A percentile compares a stretch with the other conserved stretches of the same genome.
Conservation (phyloP, 179 eudicot genomes). For the Sideroxylon spinosum region DNA sequence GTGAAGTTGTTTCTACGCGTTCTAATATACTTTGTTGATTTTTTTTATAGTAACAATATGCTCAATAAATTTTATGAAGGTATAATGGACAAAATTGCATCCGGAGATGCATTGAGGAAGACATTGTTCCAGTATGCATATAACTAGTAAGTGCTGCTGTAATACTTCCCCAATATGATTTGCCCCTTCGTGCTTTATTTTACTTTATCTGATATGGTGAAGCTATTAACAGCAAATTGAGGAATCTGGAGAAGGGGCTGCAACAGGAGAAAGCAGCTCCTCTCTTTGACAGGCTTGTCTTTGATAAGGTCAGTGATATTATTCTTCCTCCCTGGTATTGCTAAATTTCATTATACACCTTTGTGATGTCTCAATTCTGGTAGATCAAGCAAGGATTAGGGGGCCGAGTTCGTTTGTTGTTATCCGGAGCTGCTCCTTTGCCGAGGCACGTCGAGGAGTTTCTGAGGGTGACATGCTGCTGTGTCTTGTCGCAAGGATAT, state of each 20-base stretch:
- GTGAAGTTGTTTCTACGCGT: not conserved
- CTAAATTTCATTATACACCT: not conserved
- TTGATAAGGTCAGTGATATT: constrained; percentile 55
- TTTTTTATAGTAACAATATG: constrained; percentile 6
- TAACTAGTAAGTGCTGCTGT: constrained; percentile 5
- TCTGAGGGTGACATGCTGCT: constrained; percentile 77
- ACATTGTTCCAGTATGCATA: constrained; percentile 56
- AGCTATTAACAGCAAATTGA: constrained; percentile 55
- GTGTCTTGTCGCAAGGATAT: constrained; percentile 77
- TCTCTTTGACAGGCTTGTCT: constrained; percentile 73
- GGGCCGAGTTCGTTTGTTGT: constrained; percentile 69
- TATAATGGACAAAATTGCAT: constrained; percentile 56
- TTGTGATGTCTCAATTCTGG: not conserved
- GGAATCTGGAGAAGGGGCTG: constrained; percentile 84
- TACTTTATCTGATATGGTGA: constrained; percentile 10
- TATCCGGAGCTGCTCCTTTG: constrained; percentile 96
- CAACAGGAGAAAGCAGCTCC: constrained; percentile 88
- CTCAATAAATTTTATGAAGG: constrained; percentile 36
- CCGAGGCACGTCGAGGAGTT: constrained; percentile 91
- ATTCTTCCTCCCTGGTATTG: not conserved
- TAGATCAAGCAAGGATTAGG: constrained; percentile 93
- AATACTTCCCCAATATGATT: not conserved
- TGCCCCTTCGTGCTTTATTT: not conserved
- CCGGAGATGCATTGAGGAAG: constrained; percentile 67
- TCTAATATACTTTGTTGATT: not conserved